A percentile compares a stretch with the other conserved stretches of the same genome.
Conservation (phyloP, 2,329 filamentous ascomycete species). For the Sporothrix euskadiensis region DNA sequence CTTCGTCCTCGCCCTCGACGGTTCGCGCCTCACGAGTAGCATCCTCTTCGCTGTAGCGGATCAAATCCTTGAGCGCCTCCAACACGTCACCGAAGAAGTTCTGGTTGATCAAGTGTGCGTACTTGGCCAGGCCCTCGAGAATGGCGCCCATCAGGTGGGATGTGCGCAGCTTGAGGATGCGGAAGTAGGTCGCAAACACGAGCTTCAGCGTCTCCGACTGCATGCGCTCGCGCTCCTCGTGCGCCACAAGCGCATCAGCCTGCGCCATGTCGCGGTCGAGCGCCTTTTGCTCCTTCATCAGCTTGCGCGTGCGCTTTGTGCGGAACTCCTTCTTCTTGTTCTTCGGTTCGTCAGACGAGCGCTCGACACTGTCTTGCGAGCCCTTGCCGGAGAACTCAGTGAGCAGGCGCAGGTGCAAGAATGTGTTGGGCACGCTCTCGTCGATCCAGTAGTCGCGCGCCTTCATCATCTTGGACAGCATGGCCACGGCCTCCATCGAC, state of each 20-base stretch:
- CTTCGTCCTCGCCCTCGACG: conserved; percentile 50
- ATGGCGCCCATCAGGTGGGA: conserved; percentile 94
- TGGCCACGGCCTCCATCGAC: conserved; percentile 79
- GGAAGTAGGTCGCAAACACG: conserved; percentile 93
- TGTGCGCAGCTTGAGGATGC: conserved; percentile 80
- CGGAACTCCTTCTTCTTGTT: conserved; percentile 82
- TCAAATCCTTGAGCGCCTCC: conserved; percentile 90
- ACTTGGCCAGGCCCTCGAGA: conserved; percentile 89
- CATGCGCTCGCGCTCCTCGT: conserved; percentile 90
- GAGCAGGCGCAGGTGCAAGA: conserved; percentile 83
- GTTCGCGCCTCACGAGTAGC: conserved; percentile 52
- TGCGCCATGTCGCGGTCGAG: conserved; percentile 92
- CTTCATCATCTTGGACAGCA: conserved; percentile 95
- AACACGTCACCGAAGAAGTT: conserved; percentile 97
- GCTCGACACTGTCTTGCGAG: conserved; percentile 74
- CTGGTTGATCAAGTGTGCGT: conserved; percentile 95
- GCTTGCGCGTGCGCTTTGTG: conserved; percentile 83
- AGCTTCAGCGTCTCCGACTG: conserved; percentile 95
- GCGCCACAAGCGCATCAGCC: conserved; percentile 84
- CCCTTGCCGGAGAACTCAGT: conserved; percentile 84
- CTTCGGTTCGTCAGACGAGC: conserved; percentile 54
- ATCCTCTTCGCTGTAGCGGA: conserved; percentile 69
- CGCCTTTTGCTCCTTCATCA: conserved; percentile 78
- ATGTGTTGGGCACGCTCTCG: conserved; percentile 84
- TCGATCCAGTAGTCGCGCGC: conserved; percentile 78